Percentiles rank a stretch among this genome's conserved stretches.
These are phyloP conservation scores for Amanita exitialis DNA, from an alignment of 768 basidiomycete genomes.

Conservation along the genomic window DNA sequence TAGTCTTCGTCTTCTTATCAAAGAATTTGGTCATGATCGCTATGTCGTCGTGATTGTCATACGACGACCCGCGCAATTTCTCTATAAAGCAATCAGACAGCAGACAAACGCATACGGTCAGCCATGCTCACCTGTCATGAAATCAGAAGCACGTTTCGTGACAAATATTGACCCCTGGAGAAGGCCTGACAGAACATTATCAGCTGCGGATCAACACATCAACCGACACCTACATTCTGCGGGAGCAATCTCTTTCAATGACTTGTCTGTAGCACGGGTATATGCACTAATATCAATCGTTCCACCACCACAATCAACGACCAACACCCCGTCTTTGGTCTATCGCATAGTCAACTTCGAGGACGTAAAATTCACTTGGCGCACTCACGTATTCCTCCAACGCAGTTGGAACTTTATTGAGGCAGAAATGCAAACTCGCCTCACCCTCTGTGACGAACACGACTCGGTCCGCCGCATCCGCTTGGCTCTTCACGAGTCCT, in stretches of 20 bases:
- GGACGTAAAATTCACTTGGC: conserved; percentile 30
- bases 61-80: background rate
- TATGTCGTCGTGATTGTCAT: conserved; percentile 25
- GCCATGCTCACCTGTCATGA: background rate
- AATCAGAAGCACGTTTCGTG: background rate
- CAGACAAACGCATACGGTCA: background rate
- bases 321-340: background rate
- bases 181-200: conserved; percentile 13
- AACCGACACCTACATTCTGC: background rate
- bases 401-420: conserved; percentile 26
- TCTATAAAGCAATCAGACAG: too few species aligned
- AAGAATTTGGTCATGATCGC: conserved; percentile 25
- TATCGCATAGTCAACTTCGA: background rate
- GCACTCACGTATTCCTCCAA: conserved; percentile 15
- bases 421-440: conserved; percentile 42
- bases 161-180: background rate
- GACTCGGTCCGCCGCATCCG: conserved; percentile 24
- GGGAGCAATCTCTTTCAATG: conserved; percentile 1
- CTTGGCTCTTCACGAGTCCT: conserved; percentile 27
- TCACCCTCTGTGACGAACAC: conserved; percentile 48
- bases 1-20: conserved; percentile 36
- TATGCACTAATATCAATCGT: conserved; percentile 5
- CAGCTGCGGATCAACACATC: conserved; percentile 11
- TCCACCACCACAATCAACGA: conserved; percentile 3
- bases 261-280: background rate